Conservation (phyloP, 2,329 filamentous ascomycete species). For the Atkinsonella texensis region DNA sequence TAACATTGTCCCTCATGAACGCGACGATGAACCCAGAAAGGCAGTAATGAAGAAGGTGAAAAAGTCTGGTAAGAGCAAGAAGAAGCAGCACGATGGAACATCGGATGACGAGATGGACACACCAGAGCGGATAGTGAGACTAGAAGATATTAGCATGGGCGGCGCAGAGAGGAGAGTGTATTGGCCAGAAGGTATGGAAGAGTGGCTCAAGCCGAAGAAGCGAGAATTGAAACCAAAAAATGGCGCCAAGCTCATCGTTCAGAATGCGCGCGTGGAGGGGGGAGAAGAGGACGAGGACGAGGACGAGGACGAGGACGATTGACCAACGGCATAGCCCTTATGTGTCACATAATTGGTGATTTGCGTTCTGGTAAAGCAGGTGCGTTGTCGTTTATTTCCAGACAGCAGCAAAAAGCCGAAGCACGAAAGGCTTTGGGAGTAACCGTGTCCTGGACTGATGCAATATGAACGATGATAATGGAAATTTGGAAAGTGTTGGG, state of each 20-base stretch:
- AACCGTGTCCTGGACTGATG: no score
- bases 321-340: background rate
- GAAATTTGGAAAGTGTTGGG: no score
- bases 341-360: no score
- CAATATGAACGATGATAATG: no score
- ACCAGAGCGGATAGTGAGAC: constrained; percentile 36
- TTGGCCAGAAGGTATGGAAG: constrained; percentile 82
- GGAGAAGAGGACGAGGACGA: background rate
- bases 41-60: constrained; percentile 26
- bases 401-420: no score
- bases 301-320: background rate
- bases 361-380: no score
- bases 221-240: constrained; percentile 43
- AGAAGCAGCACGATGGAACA: constrained; percentile 21
- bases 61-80: constrained; percentile 25
- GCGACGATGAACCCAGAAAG: constrained; percentile 58
- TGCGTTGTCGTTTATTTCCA: no score
- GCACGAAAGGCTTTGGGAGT: no score
- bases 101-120: constrained; percentile 25
- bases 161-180: constrained; percentile 73
- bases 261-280: background rate
- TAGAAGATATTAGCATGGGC: constrained; percentile 74
- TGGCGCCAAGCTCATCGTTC: constrained; percentile 18
- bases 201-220: constrained; percentile 78
- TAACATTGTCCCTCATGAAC: constrained; percentile 64